A percentile compares a stretch with the other conserved stretches of the same genome.
Conservation (phyloP, 2,329 filamentous ascomycete genomes). For the Rutstroemia sp. region DNA sequence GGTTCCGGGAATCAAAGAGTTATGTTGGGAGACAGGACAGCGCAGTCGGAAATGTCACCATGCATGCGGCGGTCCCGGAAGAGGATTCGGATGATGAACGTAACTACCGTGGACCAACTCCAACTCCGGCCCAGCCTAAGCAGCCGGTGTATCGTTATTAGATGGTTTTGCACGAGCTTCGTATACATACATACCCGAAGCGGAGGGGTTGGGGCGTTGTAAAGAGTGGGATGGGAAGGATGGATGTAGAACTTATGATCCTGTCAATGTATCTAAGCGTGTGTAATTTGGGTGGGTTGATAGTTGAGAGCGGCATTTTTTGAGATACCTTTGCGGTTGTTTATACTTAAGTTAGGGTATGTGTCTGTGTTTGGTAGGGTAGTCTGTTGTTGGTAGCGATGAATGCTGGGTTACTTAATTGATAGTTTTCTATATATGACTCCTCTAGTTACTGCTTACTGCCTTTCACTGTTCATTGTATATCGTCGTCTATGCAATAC, state of each 20-base stretch:
- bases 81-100: slow-evolving; percentile 12
- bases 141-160: slow-evolving; percentile 25
- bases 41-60: slow-evolving; percentile 17
- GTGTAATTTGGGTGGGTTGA: no score
- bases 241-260: neutral
- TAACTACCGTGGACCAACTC: slow-evolving; percentile 12
- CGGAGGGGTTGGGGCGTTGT: neutral
- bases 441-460: no score
- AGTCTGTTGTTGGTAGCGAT: no score
- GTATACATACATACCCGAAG: neutral
- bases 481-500: no score
- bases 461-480: no score
- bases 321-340: no score
- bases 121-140: slow-evolving; percentile 10
- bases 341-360: no score
- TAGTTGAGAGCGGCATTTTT: no score
- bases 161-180: neutral
- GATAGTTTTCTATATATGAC: no score
- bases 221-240: neutral
- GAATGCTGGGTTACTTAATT: no score
- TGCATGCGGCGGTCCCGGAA: slow-evolving; percentile 23
- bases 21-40: slow-evolving; percentile 25
- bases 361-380: no score
- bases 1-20: slow-evolving; percentile 25
- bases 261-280: no score